phyloP scores from a whole-genome alignment of 345 rosid species.

The Rhodomyrtus tomentosa region DNA sequence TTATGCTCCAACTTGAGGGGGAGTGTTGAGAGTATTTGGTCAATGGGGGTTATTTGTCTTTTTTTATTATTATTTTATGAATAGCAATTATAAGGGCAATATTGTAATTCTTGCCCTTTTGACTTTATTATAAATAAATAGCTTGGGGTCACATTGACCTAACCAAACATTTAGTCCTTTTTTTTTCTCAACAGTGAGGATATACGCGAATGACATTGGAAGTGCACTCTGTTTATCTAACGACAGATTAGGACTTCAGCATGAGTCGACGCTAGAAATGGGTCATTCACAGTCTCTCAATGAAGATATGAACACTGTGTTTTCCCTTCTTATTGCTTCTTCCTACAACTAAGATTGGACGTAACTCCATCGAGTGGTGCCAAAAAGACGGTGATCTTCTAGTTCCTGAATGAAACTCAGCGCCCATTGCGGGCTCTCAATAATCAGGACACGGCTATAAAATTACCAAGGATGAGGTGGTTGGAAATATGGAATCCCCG shows the following conservation, averaged over 20 bases:
- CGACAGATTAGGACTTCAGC: neutral
- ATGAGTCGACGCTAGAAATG: neutral
- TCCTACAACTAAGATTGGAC: neutral
- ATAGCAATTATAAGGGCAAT: no score
- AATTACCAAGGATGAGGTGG: neutral
- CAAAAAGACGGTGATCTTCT: neutral
- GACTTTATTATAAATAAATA: no score
- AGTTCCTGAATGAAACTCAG: neutral
- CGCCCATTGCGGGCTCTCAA: neutral
- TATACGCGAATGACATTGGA: neutral
- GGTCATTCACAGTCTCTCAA: neutral
- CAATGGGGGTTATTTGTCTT: no score
- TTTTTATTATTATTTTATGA: no score
- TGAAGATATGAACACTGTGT: neutral
- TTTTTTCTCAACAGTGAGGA: no score
- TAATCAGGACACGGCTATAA: neutral
- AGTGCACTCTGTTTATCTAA: neutral
- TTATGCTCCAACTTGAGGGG: no score
- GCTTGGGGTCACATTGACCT: no score
- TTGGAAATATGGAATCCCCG: neutral
- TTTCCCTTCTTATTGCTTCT: neutral
- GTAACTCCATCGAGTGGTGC: neutral
- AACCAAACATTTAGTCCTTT: no score
- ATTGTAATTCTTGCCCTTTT: no score
- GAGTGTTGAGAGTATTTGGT: no score